Conservation (phyloP, 2,329 filamentous ascomycete species). For the Hypoxylon sp. region DNA sequence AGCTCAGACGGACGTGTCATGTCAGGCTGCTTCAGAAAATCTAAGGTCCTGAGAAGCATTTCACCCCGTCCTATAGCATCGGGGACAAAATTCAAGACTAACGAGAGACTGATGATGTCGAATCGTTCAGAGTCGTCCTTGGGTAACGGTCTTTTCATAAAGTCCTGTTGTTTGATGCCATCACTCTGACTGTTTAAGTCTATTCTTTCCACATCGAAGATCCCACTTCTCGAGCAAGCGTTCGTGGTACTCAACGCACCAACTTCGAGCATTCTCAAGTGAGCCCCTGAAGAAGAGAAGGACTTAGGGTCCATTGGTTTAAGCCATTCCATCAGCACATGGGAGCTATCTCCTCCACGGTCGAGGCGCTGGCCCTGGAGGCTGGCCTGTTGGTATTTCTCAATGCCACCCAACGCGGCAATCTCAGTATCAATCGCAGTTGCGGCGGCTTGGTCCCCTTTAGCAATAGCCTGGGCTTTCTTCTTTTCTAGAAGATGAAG, state of each 20-base stretch:
- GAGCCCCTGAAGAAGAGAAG: slow-evolving; percentile 38
- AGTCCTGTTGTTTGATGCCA: slow-evolving; percentile 89
- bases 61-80: slow-evolving; percentile 80
- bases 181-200: slow-evolving; percentile 90
- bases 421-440: slow-evolving; percentile 67
- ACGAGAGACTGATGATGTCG: slow-evolving; percentile 90
- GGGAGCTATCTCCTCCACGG: slow-evolving; percentile 77
- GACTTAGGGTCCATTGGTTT: slow-evolving; percentile 54
- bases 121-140: slow-evolving; percentile 74
- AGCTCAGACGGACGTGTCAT: slow-evolving; percentile 44
- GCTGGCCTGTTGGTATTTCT: slow-evolving; percentile 76
- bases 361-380: slow-evolving; percentile 77
- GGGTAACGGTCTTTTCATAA: slow-evolving; percentile 89
- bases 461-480: slow-evolving; percentile 67
- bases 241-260: slow-evolving; percentile 89
- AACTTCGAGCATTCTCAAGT: slow-evolving; percentile 84
- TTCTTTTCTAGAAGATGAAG: slow-evolving; percentile 77
- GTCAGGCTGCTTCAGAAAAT: slow-evolving; percentile 71
- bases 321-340: slow-evolving; percentile 75
- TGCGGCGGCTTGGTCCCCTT: slow-evolving; percentile 66
- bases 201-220: slow-evolving; percentile 84
- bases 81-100: slow-evolving; percentile 96
- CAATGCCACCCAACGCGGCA: slow-evolving; percentile 70
- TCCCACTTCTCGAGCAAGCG: slow-evolving; percentile 79
- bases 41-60: slow-evolving; percentile 84